Evolutionary conservation across 2,329 filamentous ascomycete species (phyloP), one percentile per base, ranked within the genome.

Genomic region (Pezicula rhizophila): DNA sequence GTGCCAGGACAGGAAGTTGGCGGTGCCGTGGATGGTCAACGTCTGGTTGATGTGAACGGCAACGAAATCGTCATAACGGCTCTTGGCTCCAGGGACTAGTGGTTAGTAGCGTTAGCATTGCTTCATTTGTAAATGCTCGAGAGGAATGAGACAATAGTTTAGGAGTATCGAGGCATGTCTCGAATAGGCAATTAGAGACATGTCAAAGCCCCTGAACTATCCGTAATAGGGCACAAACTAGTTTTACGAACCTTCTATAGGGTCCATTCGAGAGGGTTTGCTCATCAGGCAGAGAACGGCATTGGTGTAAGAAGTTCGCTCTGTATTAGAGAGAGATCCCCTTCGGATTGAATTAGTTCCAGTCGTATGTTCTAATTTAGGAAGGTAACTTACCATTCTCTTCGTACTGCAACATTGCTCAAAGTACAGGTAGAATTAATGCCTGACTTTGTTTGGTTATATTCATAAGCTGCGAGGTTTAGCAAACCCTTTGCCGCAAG

Each of bases 1-100:
- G 50, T 73, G 71, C 70, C 71, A 72, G 23, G 66, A 63, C 35
- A 73, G 59, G 57, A 73, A 71, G 52, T 54, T 56, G 15, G 51
- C 65, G 53, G 57, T 60, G 25, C 41, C 61, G 44, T 71, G 68
- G 34, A 70, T 66, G 25, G 46, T 54, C 25, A 59, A 49, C 5
- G 65, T 68, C 38, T 57, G 54, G 48, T 64, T 61, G 47, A 66
- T 64, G 45, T 70, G 69, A n/a, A 61, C 57, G 3, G 64, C 66
- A 4, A 67, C 66, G 50, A 70, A 70, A 52, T 71, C 69, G 54
- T 70, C 67, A 51, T 40, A 40, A 43, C 65, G 57, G 38, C 53
- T 64, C 33, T 56, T 56, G 31, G 64, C 63, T 7, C 64, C 64
- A 10, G 64, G 60, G 47, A 58, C 44, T 17, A 59, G 8, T 31